phyloP scores from a whole-genome alignment of 768 basidiomycete species.

The Kwoniella botswanensis region DNA sequence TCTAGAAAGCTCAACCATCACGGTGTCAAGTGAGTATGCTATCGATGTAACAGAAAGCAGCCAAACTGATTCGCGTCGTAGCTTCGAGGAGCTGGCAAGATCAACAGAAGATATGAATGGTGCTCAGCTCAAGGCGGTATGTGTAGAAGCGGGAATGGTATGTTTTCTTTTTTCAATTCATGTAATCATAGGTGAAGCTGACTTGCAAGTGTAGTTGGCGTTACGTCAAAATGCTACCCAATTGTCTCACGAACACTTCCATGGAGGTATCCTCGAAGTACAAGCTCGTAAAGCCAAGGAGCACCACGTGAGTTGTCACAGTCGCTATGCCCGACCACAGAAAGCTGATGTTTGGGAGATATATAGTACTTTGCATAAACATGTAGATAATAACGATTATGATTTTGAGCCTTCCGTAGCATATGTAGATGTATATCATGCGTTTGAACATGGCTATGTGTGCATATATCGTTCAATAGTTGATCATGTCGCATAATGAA shows the following conservation, averaged over 20 bases:
- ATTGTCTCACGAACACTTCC: slow-evolving; percentile 91
- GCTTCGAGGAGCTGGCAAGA: slow-evolving; percentile 90
- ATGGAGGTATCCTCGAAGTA: slow-evolving; percentile 71
- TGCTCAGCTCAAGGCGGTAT: slow-evolving; percentile 81
- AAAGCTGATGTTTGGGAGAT: not conserved
- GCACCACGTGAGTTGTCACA: slow-evolving; percentile 61
- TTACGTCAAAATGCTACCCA: slow-evolving; percentile 87
- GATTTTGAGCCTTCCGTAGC: slow-evolving; percentile 18
- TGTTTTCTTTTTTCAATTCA: slow-evolving; percentile 58
- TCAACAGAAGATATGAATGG: slow-evolving; percentile 98
- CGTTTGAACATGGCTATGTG: not conserved
- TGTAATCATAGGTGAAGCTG: no score
- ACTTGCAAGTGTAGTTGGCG: slow-evolving; percentile 33
- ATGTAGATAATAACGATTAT: slow-evolving; percentile 9
- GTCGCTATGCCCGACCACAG: not conserved
- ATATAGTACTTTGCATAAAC: slow-evolving; percentile 54
- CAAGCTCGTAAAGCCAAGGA: slow-evolving; percentile 99
- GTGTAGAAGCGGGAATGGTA: slow-evolving; percentile 99
- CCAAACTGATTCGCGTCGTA: slow-evolving; percentile 11
- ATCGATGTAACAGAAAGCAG: no score
- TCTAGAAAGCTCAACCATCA: slow-evolving; percentile 90
- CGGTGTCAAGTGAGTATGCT: slow-evolving; percentile 71
- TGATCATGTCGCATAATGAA: no score
- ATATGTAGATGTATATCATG: slow-evolving; percentile 35
- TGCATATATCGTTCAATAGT: not conserved